Conservation (phyloP, 345 rosid species). For the Acer saccharum region DNA sequence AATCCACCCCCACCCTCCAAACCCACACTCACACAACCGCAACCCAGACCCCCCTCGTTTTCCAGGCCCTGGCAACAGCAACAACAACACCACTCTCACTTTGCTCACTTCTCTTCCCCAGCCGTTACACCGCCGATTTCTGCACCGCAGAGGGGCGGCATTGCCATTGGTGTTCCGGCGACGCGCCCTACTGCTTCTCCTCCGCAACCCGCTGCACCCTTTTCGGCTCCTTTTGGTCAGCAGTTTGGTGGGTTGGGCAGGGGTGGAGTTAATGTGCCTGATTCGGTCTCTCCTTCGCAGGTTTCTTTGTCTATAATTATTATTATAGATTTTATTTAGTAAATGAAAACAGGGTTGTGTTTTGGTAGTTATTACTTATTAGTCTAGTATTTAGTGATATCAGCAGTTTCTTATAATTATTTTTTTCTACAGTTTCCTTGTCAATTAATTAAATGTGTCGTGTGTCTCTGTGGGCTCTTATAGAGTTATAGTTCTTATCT, state of each 20-base stretch:
- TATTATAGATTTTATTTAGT: too few relatives aligned
- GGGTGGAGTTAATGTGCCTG: conserved; percentile 45
- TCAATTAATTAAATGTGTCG: neutral
- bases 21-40: conserved; percentile 32
- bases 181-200: conserved; percentile 48
- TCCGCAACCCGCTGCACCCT: conserved; percentile 44
- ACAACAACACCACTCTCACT: conserved; percentile 53
- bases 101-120: conserved; percentile 48
- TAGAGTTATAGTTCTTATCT: neutral
- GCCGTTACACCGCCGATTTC: conserved; percentile 41
- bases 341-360: neutral
- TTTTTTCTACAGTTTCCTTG: too few relatives aligned
- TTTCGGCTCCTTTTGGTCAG: conserved; percentile 68
- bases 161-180: conserved; percentile 75
- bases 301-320: conserved; percentile 23
- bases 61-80: conserved; percentile 79
- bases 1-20: conserved; percentile 31
- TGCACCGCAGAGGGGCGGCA: conserved; percentile 52
- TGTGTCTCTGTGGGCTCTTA: neutral
- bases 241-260: conserved; percentile 64
- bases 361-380: neutral
- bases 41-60: conserved; percentile 35
- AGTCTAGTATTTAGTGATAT: neutral
- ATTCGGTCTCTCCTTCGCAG: conserved; percentile 54
- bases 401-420: neutral